phyloP scores from a whole-genome alignment of 257 asterid genomes.

The Penstemon newberryi region DNA sequence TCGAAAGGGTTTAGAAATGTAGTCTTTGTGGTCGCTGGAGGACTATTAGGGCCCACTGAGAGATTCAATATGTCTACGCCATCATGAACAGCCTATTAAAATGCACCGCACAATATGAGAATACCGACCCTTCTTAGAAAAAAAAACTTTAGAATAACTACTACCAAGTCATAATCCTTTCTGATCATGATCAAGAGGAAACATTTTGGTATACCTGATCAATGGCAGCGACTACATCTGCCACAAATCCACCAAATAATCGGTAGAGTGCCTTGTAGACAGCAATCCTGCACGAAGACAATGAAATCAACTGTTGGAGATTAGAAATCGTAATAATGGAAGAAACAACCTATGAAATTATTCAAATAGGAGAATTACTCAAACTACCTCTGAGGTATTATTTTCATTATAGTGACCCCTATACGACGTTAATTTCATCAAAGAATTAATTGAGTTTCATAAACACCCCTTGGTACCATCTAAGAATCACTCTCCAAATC shows the following conservation, averaged over 20 bases:
- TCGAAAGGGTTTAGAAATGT: constrained; percentile 94
- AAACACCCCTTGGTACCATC: too few species aligned
- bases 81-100: constrained; percentile 87
- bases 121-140: too few species aligned
- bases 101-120: too few species aligned
- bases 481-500: too few species aligned
- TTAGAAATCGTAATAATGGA: neutral
- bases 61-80: constrained; percentile 97
- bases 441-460: too few species aligned
- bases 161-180: neutral
- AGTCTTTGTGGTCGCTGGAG: constrained; percentile 88
- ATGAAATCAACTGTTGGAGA: constrained; percentile 3
- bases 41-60: constrained; percentile 97
- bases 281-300: constrained; percentile 68
- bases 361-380: too few species aligned
- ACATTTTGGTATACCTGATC: constrained; percentile 71
- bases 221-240: constrained; percentile 98
- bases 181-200: neutral
- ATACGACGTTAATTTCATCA: too few species aligned
- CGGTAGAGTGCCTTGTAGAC: constrained; percentile 98
- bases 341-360: neutral
- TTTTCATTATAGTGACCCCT: too few species aligned
- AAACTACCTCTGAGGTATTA: too few species aligned
- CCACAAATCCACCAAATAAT: constrained; percentile 90
- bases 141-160: neutral